A percentile compares a stretch with the other conserved stretches of the same genome.
Evolutionary conservation across 1,284 basidiomycete species (phyloP).

Genomic region (Fomitopsis pinicola): DNA sequence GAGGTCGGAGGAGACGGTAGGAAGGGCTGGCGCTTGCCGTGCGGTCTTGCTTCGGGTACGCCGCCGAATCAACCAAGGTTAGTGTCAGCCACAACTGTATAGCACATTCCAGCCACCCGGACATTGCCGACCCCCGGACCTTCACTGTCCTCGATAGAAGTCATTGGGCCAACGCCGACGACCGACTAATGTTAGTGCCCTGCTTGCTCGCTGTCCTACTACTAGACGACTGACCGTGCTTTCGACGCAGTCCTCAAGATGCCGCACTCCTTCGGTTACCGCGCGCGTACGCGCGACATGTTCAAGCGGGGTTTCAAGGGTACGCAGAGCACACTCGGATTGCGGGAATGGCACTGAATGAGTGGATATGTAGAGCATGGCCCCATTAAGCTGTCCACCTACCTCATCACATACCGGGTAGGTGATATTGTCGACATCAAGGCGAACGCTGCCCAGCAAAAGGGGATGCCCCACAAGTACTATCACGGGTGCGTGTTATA

Average conservation of each 20-base stretch:
- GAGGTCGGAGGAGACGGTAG: conserved; percentile 35
- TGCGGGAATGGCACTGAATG: conserved; percentile 4
- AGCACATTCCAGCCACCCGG: conserved; percentile 34
- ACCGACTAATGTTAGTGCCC: conserved; percentile 34
- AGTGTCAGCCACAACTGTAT: conserved; percentile 39
- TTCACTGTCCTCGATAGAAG: conserved; percentile 24
- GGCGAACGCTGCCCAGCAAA: conserved; percentile 98
- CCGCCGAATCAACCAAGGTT: conserved; percentile 23
- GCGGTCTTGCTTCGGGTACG: conserved; percentile 16
- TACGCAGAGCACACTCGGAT: conserved; percentile 31
- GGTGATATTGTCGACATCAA: conserved; percentile 99
- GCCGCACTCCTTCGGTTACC: conserved; percentile 99
- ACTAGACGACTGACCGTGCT: conserved; percentile 16
- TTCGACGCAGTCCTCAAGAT: conserved; percentile 63
- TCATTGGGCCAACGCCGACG: conserved; percentile 44
- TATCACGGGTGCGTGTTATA: conserved; percentile 71
- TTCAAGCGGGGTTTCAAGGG: conserved; percentile 98
- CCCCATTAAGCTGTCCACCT: conserved; percentile 89
- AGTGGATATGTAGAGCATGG: conserved; percentile 70
- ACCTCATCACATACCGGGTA: conserved; percentile 88
- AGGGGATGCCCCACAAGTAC: conserved; percentile 99
- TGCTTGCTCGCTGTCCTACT: conserved; percentile 17
- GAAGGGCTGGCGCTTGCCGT: conserved; percentile 23
- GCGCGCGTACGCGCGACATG: conserved; percentile 99
- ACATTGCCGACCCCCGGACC: conserved; percentile 16